These are phyloP conservation scores for Spencermartinsiella europaea DNA, from an alignment of 805 yeast genomes.

Conservation along the genomic window DNA sequence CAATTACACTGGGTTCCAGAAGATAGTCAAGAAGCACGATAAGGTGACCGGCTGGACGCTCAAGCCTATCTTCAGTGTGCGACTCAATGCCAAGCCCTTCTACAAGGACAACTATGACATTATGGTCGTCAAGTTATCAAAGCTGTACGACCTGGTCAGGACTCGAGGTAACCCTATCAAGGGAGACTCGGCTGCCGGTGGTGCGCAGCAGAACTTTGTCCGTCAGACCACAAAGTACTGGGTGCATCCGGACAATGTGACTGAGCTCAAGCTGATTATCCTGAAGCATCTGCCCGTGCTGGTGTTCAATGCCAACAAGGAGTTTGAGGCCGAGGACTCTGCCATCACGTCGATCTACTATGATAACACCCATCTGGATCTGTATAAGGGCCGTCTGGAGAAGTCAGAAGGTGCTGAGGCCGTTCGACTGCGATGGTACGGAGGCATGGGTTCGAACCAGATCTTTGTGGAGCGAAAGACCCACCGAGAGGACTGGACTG, in stretches of 20 bases:
- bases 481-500: slow-evolving; percentile 99
- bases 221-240: slow-evolving; percentile 98
- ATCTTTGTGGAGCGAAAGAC: slow-evolving; percentile 96
- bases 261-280: slow-evolving; percentile 88
- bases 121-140: slow-evolving; percentile 82
- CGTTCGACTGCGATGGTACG: slow-evolving; percentile 97
- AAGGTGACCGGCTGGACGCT: slow-evolving; percentile 75
- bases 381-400: slow-evolving; percentile 89
- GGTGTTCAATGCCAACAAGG: slow-evolving; percentile 94
- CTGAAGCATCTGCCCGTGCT: slow-evolving; percentile 94
- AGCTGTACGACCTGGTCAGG: slow-evolving; percentile 84
- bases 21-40: slow-evolving; percentile 94
- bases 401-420: slow-evolving; percentile 99
- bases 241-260: slow-evolving; percentile 98
- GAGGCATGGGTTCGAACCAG: slow-evolving; percentile 91
- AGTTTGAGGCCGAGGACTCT: slow-evolving; percentile 88
- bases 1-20: slow-evolving; percentile 96
- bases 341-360: slow-evolving; percentile 97
- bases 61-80: slow-evolving; percentile 88
- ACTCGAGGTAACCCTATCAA: slow-evolving; percentile 93
- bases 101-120: slow-evolving; percentile 92
- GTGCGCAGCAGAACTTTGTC: slow-evolving; percentile 94
- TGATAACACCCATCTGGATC: slow-evolving; percentile 82
- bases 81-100: slow-evolving; percentile 90
- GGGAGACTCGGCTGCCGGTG: slow-evolving; percentile 98